Evolutionary conservation across 129 eudicot species (phyloP).

Genomic region (Helichrysum umbraculigerum): DNA sequence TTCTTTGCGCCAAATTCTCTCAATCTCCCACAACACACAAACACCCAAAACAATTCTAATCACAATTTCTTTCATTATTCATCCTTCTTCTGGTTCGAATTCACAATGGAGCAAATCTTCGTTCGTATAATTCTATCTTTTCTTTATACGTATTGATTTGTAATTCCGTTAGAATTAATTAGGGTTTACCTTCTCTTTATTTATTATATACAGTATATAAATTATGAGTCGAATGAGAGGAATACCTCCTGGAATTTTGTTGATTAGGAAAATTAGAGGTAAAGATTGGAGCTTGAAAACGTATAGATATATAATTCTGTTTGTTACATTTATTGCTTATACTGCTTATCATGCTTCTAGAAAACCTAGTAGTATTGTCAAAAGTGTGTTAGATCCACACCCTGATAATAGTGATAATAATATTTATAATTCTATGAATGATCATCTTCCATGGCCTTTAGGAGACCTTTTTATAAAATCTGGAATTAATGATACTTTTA

Average conservation of each 20-base stretch:
- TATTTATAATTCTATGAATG: not conserved
- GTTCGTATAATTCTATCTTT: not conserved
- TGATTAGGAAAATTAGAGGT: conserved; percentile 55
- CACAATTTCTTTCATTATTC: not conserved
- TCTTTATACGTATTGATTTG: not conserved
- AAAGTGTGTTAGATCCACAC: conserved; percentile 67
- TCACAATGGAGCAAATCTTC: conserved; percentile 6
- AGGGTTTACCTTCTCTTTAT: not conserved
- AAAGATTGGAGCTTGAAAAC: conserved; percentile 67
- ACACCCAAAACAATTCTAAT: not conserved
- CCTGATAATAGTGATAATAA: not conserved
- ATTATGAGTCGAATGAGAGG: conserved; percentile 31
- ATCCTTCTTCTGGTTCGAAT: not conserved
- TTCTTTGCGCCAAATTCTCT: conserved; percentile 13
- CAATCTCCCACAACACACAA: conserved; percentile 13
- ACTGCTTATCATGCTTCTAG: conserved; percentile 85
- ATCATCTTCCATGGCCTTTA: conserved; percentile 56
- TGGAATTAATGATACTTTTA: not conserved
- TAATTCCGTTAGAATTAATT: not conserved
- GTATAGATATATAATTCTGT: conserved; percentile 59
- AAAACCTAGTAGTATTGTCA: conserved; percentile 84
- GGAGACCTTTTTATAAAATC: conserved; percentile 50
- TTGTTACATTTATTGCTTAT: conserved; percentile 81
- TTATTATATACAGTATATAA: not conserved
- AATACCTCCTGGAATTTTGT: conserved; percentile 58